A percentile compares a stretch with the other conserved stretches of the same genome.
These are phyloP conservation scores for Yarrowia sp. DNA, from an alignment of 805 yeast species.

Conservation along the genomic window DNA sequence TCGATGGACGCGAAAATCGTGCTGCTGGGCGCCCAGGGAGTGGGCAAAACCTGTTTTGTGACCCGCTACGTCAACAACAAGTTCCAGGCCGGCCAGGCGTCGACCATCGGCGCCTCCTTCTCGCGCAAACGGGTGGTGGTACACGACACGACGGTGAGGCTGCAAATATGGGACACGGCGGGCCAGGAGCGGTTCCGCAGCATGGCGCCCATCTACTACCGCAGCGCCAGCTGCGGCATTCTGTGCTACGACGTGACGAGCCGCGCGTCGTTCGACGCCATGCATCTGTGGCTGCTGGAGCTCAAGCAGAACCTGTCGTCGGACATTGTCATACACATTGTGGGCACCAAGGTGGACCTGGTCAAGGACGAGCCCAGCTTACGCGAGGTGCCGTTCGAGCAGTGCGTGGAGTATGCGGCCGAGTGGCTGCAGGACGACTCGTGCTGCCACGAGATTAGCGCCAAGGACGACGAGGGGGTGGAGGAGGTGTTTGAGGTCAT, in stretches of 20 bases:
- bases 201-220: constrained; percentile 54
- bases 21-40: constrained; percentile 40
- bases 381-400: constrained; percentile 38
- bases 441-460: constrained; percentile 38
- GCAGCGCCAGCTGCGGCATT: constrained; percentile 39
- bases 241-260: constrained; percentile 40
- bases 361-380: constrained; percentile 37
- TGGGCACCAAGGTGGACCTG: constrained; percentile 39
- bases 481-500: constrained; percentile 38
- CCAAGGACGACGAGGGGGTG: constrained; percentile 39
- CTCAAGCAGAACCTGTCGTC: constrained; percentile 35
- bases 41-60: constrained; percentile 39
- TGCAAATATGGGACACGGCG: constrained; percentile 88
- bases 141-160: constrained; percentile 38
- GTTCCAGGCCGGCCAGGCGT: constrained; percentile 38
- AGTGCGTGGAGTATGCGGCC: constrained; percentile 37
- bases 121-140: constrained; percentile 38
- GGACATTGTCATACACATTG: constrained; percentile 37
- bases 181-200: constrained; percentile 97
- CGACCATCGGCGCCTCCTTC: constrained; percentile 40
- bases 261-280: constrained; percentile 37
- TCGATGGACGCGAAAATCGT: constrained; percentile 39
- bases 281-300: constrained; percentile 39
- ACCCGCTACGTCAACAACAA: constrained; percentile 39
- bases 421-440: constrained; percentile 30